A percentile compares a stretch with the other conserved stretches of the same genome.
Evolutionary conservation across 257 asterid genomes (phyloP).

Genomic region (Forsythia suspensa): DNA sequence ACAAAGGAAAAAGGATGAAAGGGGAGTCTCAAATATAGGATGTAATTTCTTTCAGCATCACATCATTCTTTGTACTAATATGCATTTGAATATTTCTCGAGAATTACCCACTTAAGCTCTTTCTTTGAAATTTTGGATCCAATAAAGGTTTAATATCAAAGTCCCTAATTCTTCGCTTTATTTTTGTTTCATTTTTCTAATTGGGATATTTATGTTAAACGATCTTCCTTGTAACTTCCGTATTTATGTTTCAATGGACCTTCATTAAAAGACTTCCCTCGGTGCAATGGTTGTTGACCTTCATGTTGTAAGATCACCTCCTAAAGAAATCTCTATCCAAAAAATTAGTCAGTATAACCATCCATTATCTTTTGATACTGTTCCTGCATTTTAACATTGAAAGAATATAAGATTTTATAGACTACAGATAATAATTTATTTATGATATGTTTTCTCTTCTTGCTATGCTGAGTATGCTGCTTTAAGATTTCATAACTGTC

Average conservation of each 20-base stretch:
- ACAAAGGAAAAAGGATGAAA: neutral
- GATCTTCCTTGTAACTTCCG: constrained; percentile 11
- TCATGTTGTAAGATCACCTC: neutral
- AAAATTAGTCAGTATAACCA: neutral
- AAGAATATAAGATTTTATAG: neutral
- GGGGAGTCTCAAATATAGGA: neutral
- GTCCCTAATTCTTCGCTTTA: neutral
- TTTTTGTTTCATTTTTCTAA: neutral
- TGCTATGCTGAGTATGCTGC: constrained; percentile 6
- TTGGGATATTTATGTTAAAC: neutral
- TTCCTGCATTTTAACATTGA: constrained; percentile 10
- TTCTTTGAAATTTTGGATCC: neutral
- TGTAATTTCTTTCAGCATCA: constrained; percentile 5
- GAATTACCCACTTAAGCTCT: constrained; percentile 11
- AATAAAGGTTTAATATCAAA: neutral
- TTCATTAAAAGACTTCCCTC: neutral
- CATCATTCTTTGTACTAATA: neutral
- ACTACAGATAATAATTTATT: neutral
- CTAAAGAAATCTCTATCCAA: neutral
- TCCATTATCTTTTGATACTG: constrained; percentile 1
- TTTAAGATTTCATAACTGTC: constrained; percentile 1
- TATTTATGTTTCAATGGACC: constrained; percentile 8
- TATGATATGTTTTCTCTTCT: neutral
- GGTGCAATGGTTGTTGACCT: constrained; percentile 5
- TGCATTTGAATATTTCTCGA: constrained; percentile 1